Percentiles rank a stretch among this genome's conserved stretches.
These are phyloP conservation scores for Cytospora leucostoma DNA, from an alignment of 2,329 filamentous ascomycete species.

Conservation along the genomic window DNA sequence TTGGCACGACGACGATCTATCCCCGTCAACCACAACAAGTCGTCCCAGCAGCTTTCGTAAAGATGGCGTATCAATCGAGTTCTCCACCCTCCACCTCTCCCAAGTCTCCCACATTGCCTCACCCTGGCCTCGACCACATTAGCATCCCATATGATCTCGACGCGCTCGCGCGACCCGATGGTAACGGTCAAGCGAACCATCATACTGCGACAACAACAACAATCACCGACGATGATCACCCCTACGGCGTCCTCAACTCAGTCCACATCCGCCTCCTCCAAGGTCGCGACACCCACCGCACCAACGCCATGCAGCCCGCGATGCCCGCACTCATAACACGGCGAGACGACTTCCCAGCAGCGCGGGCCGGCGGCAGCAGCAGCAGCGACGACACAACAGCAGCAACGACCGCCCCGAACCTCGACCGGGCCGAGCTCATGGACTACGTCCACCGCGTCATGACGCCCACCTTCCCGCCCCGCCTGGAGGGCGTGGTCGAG, in stretches of 20 bases:
- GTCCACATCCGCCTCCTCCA: neutral
- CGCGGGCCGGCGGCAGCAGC: neutral
- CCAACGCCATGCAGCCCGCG: neutral
- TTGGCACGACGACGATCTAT: neutral
- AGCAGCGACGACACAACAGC: neutral
- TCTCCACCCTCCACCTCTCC: neutral
- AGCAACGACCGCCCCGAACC: neutral
- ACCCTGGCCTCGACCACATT: neutral
- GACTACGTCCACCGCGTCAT: neutral
- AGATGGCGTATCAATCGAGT: neutral
- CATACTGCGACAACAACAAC: neutral
- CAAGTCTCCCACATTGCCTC: neutral
- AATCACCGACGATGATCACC: neutral
- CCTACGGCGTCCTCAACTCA: neutral
- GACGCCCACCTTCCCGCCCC: constrained; percentile 7
- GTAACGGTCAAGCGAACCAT: neutral
- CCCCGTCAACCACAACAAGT: neutral
- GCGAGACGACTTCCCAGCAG: constrained; percentile 14
- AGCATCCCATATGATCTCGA: neutral
- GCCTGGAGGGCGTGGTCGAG: constrained; percentile 10
- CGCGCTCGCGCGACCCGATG: neutral
- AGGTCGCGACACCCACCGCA: neutral
- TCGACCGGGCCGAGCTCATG: neutral
- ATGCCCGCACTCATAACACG: constrained; percentile 5
- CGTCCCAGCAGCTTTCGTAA: neutral